Evolutionary conservation across 495 filamentous ascomycete genomes (phyloP), one percentile per base, ranked within the genome.

Genomic region (Chaetomium fimeti): DNA sequence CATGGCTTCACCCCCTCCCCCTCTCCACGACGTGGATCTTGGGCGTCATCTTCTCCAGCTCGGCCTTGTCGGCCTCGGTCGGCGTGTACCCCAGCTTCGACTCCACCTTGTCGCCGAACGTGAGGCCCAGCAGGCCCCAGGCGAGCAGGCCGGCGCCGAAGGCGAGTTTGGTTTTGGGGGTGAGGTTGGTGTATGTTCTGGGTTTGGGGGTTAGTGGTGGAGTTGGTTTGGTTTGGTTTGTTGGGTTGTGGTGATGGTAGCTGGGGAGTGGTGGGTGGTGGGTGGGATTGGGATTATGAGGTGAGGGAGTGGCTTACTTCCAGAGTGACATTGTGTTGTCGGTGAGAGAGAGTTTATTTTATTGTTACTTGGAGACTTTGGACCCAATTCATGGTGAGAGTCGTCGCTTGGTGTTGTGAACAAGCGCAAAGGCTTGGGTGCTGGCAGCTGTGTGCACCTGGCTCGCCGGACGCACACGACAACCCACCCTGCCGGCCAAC

Each of bases 61-160:
- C 76, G 18, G 67, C 77, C 66, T 71, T 73, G 67, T 82, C 80
- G 27, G 74, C 71, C 59, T 81, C 78, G 20, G 77, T 81, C 15
- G 80, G 77, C 55, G 68, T 77, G 58, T 74, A 72, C 55, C 79
- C 78, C 29, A 77, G 74, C 54, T 69, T 74, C 49, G 78, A 74
- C 63, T 80, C 80, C 40, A 73, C 69, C 61, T 71, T 73, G 68
- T 79, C 78, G 32, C 71, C 68, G 12, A 80, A 49, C 20, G 75
- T 70, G 42, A 79, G 73, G 15, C 80, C 80, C 43, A 76, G 65
- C 47, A 68, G 52, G 20, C 80, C 79, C 80, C 80, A 82, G 48
- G 70, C 67, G 24, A 81, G 48, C 51, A 82, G 63, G 55, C 74
- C 75, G n/a, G 71, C 66, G 49, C 80, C 79, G 55, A 81, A 66